These are phyloP conservation scores for Immersiella caudata DNA, from an alignment of 495 filamentous ascomycete genomes.

Conservation along the genomic window DNA sequence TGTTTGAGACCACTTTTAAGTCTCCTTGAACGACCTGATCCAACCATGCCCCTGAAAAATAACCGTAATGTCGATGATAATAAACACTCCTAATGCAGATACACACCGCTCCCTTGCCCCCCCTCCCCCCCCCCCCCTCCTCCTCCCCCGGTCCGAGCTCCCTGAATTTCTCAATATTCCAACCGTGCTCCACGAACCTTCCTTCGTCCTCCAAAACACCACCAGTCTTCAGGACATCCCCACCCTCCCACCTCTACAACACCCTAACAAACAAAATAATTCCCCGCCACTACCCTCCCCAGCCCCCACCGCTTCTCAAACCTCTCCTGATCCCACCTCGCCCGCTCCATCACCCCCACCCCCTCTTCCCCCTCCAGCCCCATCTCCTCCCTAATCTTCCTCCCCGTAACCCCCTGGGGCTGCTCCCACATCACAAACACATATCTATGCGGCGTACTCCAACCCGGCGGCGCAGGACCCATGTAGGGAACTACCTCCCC, in stretches of 20 bases:
- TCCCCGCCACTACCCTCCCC: constrained; percentile 53
- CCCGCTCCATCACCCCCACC: constrained; percentile 43
- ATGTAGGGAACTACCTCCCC: constrained; percentile 45
- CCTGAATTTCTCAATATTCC: too few relatives aligned
- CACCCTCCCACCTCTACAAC: neutral
- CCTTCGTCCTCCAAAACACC: neutral
- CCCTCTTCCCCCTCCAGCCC: constrained; percentile 43
- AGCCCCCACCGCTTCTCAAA: constrained; percentile 53
- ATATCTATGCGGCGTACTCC: constrained; percentile 59
- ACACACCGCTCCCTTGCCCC: too few relatives aligned
- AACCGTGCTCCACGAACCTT: too few relatives aligned
- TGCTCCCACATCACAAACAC: constrained; percentile 61
- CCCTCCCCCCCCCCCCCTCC: too few relatives aligned
- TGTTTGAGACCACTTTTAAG: too few relatives aligned
- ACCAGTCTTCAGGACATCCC: neutral
- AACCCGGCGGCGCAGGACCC: constrained; percentile 54
- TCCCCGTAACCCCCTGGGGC: constrained; percentile 51
- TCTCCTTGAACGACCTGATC: too few relatives aligned
- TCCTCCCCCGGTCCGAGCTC: too few relatives aligned
- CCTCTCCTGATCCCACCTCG: constrained; percentile 55
- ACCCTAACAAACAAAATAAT: constrained; percentile 51
- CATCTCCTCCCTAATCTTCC: constrained; percentile 46
- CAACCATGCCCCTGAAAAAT: too few relatives aligned
- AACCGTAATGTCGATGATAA: too few relatives aligned
- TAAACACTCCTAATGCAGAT: too few relatives aligned